phyloP scores from a whole-genome alignment of 768 basidiomycete genomes.

The Udeniomyces megalosporus region DNA sequence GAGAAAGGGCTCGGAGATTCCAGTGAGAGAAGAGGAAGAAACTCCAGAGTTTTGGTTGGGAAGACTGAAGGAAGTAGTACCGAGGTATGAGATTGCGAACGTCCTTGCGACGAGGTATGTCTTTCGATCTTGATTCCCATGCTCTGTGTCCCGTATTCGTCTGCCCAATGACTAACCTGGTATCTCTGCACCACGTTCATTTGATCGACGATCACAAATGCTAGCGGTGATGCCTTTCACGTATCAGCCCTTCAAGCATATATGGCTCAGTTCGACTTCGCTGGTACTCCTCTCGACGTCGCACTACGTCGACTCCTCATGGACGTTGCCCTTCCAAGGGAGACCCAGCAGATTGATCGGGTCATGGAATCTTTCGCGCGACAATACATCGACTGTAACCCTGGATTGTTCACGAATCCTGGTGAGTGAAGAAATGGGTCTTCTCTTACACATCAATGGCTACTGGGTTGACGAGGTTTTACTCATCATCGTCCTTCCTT shows the following conservation, averaged over 20 bases:
- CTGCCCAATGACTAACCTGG: not conserved
- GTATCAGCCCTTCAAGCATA: slow-evolving; percentile 51
- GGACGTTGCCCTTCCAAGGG: slow-evolving; percentile 77
- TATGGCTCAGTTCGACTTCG: slow-evolving; percentile 62
- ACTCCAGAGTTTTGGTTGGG: slow-evolving; percentile 52
- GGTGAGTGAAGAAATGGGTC: slow-evolving; percentile 35
- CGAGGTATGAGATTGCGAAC: slow-evolving; percentile 60
- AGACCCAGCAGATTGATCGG: slow-evolving; percentile 97
- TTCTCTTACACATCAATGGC: not conserved
- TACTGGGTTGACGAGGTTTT: not conserved
- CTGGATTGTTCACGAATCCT: slow-evolving; percentile 55
- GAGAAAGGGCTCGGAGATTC: slow-evolving; percentile 10
- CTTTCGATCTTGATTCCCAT: not conserved
- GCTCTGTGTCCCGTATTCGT: not conserved
- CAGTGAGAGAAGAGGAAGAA: slow-evolving; percentile 36
- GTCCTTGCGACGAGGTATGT: slow-evolving; percentile 65
- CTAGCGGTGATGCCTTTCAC: slow-evolving; percentile 63
- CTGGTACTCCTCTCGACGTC: slow-evolving; percentile 68
- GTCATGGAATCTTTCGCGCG: slow-evolving; percentile 89
- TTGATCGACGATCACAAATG: slow-evolving; percentile 2
- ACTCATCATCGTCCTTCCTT: not conserved
- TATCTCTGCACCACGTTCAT: not conserved
- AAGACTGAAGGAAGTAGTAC: slow-evolving; percentile 47
- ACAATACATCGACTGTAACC: slow-evolving; percentile 69
- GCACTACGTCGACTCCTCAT: slow-evolving; percentile 77